Base-by-base conservation (phyloP, 2,329 filamentous ascomycete genomes). In the Fusarium graminum region DNA sequence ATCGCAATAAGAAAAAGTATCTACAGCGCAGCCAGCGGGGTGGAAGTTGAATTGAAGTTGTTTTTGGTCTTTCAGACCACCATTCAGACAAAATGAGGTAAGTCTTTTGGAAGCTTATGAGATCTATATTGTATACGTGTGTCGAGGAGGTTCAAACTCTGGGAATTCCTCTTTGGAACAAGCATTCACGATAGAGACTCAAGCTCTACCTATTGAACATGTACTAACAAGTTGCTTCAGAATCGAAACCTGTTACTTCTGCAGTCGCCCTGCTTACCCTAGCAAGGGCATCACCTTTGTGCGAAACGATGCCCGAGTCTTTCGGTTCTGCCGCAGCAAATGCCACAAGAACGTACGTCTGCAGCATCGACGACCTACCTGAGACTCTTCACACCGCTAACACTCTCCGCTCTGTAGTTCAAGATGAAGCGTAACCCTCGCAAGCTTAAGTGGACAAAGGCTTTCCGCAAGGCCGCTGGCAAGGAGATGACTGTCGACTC, bases 351-450 rank as follows among this genome's bases (percentile, higher is more conserved):
- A 89, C 79, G 81, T 83, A 74, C 66, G 78, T 75, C 41, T 50
- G 59, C 58, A 62, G 7, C 38, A 45, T 32, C 32, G 16, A 26
- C 29, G 39, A 45, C 39, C 17, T 39, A 25, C 4, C 22, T 44
- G 41, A 43, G 47, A 45, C 17, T 22, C 22, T 26, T 25, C 41
- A 50, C 49, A 39, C 40, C 42, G 45, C 65, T 63, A 52, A 68
- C 59, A 52, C 26, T 34, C 6, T 34, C 38, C 42, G 36, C 38
- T 47, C 22, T 51, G 59, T 69, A 88, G 85, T 97, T 96, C 88
- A 95, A 96, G 82, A 97, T 97, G 92, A 97, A 97, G 91, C 90
- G 95, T 71, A 97, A 98, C 82, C 94, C 94, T 34, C 90, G 94
- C 78, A 97, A 97, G 81, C 88, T 98, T 73, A 95, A 93, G 81